Evolutionary conservation across 2,329 filamentous ascomycete species (phyloP), one percentile per base, ranked within the genome.

Genomic region (Acarospora socialis): DNA sequence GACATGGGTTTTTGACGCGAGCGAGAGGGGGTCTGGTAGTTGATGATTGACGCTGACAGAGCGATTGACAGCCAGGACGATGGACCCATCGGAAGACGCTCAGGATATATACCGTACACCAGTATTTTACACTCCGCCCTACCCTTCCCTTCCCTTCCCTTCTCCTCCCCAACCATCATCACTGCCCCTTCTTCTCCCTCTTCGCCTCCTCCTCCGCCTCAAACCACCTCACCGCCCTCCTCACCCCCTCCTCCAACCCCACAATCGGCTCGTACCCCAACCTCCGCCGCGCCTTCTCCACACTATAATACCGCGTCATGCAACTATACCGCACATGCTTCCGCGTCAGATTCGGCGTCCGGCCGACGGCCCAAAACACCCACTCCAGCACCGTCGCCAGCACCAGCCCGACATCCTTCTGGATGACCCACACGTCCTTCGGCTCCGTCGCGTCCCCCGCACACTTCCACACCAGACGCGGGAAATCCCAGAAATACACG

Each of bases 401-500:
- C 4, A 53, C 38, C 6, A 49, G 48, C 5, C 62, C 47, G 13
- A 59, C 39, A 12, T 48, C 50, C 37, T 59, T 55, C 3, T 57
- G 54, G 13, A 63, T 45, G 13, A 44, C 48, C 51, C 54, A 60
- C 19, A 61, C 56, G 35, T 60, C 43, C 4, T 51, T 29, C 5
- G 57, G 55, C 38, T 60, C 53, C 8, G 64, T 57, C 4, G 57
- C 49, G 23, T 60, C 56, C 21, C 53, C 57, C 16, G 59, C 57
- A 16, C 60, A 43, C 6, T 61, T 65, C 82, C 82, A 95, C 28
- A 93, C 67, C 22, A 75, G 73, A 23, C 81, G 69, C 37, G 80
- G 73, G 51, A 92, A 80, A 55, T 92, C 83, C 74, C 90, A 92
- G 56, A 93, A 92, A 53, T 87, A 87, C 13, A 92, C 66, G 4